Conservation (phyloP, 163 green algal genomes). For the Smithsoniella earleae region DNA sequence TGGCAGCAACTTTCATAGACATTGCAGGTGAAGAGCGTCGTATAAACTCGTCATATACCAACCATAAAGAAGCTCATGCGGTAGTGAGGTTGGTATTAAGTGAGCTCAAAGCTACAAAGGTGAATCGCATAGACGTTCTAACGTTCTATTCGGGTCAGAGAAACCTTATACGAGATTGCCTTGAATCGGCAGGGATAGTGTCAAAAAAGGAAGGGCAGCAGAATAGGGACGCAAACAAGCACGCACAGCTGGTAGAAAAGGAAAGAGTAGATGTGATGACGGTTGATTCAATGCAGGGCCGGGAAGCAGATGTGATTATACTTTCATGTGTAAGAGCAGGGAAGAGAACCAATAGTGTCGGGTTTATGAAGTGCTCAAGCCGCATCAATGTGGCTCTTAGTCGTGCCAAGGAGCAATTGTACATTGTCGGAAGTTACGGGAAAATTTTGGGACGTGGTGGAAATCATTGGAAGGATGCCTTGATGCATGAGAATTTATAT, state of each 20-base stretch:
- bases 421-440: constrained; percentile 1
- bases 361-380: constrained; percentile 9
- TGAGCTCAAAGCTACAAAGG: not conserved
- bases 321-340: constrained; percentile 18
- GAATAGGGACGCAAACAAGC: no score
- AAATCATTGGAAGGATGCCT: not conserved
- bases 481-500: not conserved
- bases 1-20: no score
- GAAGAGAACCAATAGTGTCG: not conserved
- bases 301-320: constrained; percentile 29
- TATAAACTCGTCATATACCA: no score
- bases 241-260: not conserved
- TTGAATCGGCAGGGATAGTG: no score
- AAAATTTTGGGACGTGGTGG: not conserved
- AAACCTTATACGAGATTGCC: no score
- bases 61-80: no score
- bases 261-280: constrained; percentile 29
- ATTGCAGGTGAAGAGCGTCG: no score
- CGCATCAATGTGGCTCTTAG: constrained; percentile 30
- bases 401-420: constrained; percentile 15
- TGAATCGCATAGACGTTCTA: not conserved
- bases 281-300: constrained; percentile 32
- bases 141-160: not conserved
- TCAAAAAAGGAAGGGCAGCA: no score
- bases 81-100: no score